A percentile compares a stretch with the other conserved stretches of the same genome.
Evolutionary conservation across 768 basidiomycete species (phyloP).

Genomic region (Amanita pseudoporphyria): DNA sequence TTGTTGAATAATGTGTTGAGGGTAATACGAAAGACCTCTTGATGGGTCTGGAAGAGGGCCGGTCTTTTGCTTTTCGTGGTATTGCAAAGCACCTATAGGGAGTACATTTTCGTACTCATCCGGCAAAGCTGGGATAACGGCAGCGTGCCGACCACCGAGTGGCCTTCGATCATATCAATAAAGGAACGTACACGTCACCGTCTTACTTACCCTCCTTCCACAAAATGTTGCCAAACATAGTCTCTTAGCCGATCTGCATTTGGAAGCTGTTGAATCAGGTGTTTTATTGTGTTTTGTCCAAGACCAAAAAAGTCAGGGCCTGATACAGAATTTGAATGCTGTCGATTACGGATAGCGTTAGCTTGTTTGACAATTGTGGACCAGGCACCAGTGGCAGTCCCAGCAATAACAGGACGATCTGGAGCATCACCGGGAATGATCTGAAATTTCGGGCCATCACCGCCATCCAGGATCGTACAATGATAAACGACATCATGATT

Average conservation of each 20-base stretch:
- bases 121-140: constrained; percentile 71
- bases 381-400: constrained; percentile 88
- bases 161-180: constrained; percentile 30
- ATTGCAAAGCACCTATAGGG: constrained; percentile 39
- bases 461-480: constrained; percentile 79
- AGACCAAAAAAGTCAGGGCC: constrained; percentile 86
- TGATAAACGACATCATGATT: constrained; percentile 61
- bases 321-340: constrained; percentile 81
- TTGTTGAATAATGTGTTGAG: constrained; percentile 38
- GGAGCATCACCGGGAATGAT: constrained; percentile 67
- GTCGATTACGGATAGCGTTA: constrained; percentile 69
- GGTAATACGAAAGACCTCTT: constrained; percentile 36
- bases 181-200: constrained; percentile 5
- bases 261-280: constrained; percentile 79
- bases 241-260: constrained; percentile 62
- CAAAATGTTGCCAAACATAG: constrained; percentile 83
- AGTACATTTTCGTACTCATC: constrained; percentile 55
- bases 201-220: constrained; percentile 71
- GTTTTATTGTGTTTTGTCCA: constrained; percentile 83
- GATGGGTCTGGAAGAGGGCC: constrained; percentile 20
- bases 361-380: constrained; percentile 76
- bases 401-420: constrained; percentile 66
- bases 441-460: constrained; percentile 80
- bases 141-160: constrained; percentile 73
- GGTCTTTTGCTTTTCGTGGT: constrained; percentile 25